Evolutionary conservation across 106 monocot genomes (phyloP).

Genomic region (Hemerocallis citrina): DNA sequence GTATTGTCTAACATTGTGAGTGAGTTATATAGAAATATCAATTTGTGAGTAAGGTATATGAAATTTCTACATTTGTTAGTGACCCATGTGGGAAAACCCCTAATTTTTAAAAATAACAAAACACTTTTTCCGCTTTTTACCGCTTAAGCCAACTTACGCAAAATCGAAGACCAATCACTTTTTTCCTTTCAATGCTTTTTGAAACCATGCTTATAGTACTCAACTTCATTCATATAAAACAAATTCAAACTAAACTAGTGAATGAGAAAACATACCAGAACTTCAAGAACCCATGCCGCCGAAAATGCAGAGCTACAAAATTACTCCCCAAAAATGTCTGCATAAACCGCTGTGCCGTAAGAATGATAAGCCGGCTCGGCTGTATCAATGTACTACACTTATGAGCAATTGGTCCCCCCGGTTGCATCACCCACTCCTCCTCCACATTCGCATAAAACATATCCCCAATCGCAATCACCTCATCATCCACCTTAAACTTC

Average conservation of each 20-base stretch:
- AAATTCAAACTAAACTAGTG: background rate
- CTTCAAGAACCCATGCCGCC: slow-evolving; percentile 91
- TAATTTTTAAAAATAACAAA: no score
- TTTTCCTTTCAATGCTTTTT: no score
- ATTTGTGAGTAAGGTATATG: no score
- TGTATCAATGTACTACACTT: slow-evolving; percentile 71
- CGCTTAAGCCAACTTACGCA: no score
- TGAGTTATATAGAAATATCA: no score
- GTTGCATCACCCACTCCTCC: slow-evolving; percentile 90
- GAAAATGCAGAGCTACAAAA: slow-evolving; percentile 87
- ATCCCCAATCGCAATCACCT: slow-evolving; percentile 91
- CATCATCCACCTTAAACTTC: slow-evolving; percentile 68
- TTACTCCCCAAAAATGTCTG: slow-evolving; percentile 97
- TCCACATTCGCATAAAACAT: slow-evolving; percentile 95
- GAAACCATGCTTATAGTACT: background rate
- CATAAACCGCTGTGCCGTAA: slow-evolving; percentile 86
- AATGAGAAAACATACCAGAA: slow-evolving; percentile 61
- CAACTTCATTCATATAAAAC: no score
- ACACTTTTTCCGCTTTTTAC: no score
- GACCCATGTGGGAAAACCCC: no score
- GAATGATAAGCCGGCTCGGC: slow-evolving; percentile 59
- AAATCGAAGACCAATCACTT: no score
- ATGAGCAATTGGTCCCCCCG: slow-evolving; percentile 85
- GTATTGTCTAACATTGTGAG: no score
- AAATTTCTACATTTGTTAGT: no score